Conservation (phyloP, 78 protist genomes). For the Protostelium mycophagum region DNA sequence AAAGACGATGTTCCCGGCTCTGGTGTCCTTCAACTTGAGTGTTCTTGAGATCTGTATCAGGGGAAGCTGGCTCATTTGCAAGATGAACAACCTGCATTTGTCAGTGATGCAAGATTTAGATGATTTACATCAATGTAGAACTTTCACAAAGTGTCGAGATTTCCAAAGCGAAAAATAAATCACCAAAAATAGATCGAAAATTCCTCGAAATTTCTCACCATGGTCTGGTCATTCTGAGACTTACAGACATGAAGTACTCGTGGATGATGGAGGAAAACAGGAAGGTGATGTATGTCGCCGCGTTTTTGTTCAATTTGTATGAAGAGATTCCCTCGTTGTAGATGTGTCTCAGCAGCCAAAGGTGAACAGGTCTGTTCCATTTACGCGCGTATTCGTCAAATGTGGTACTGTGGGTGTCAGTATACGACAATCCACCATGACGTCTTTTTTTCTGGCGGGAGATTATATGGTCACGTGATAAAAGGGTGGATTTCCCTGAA, state of each 20-base stretch:
- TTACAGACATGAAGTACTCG: slow-evolving; percentile 36
- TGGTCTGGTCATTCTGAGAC: slow-evolving; percentile 39
- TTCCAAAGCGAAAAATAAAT: too few relatives aligned
- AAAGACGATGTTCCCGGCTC: not conserved
- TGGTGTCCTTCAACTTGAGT: not conserved
- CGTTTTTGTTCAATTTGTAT: slow-evolving; percentile 35
- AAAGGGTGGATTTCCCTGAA: not conserved
- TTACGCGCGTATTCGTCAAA: slow-evolving; percentile 57
- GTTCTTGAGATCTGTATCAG: not conserved
- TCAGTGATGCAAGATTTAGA: too few relatives aligned
- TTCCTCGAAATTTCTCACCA: not conserved
- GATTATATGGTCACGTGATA: not conserved
- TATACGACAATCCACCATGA: too few relatives aligned
- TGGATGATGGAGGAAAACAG: slow-evolving; percentile 39
- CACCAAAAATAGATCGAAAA: too few relatives aligned
- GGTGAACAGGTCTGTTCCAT: slow-evolving; percentile 70
- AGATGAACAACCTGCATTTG: not conserved
- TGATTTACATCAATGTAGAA: too few relatives aligned
- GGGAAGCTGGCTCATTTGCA: not conserved
- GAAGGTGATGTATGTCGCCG: slow-evolving; percentile 37
- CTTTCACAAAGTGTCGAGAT: too few relatives aligned
- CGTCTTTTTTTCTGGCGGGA: slow-evolving; percentile 1
- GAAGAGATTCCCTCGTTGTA: slow-evolving; percentile 41
- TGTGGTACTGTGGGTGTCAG: slow-evolving; percentile 38
- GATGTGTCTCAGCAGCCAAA: slow-evolving; percentile 66